Evolutionary conservation across 768 basidiomycete genomes (phyloP), one percentile per base, ranked within the genome.

Genomic region (Phylloporus sp.): DNA sequence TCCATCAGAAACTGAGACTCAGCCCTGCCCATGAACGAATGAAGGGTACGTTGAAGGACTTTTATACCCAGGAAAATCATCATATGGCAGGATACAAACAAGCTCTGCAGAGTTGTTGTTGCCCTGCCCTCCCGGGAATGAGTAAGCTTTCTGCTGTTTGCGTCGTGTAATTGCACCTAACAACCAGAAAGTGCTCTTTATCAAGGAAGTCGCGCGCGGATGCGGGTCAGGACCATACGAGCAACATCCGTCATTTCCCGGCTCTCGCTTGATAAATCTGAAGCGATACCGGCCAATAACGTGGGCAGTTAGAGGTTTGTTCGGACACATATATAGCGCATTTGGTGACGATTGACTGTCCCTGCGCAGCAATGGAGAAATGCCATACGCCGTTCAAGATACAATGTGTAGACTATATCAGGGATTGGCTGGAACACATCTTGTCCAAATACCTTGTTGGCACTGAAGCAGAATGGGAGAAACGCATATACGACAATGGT

Each of bases 381-480:
- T 76, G 73, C 23, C 74, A 78, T 27, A 61, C 73, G 6, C 72
- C 72, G 5, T 80, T 78, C 52, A 67, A 69, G 6, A 69, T 76
- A 47, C 56, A 62, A 5, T 63, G 62, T 23, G 61, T 69, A 26
- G 60, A 70, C 16, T 64, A 64, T 16, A 66, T 78, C 46, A 68
- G 68, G 26, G 54, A 64, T 10, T 80, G 78, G 78, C 58, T 80
- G 15, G 63, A 70, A 45, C 56, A 69, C n/a, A 53, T 59, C 15
- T 34, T 69, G 35, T 61, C 67, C 2, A 35, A 47, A 45, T 69
- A 69, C 45, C 59, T 57, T 24, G 41, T 44, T 20, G 69, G 67
- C 27, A 60, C 59, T 8, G 67, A 68, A 45, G n/a, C 12, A 1
- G 64, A 67, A 45, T 61, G 63, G 60, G 70, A 65, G 47, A 35